Base-by-base conservation (phyloP, 2,329 filamentous ascomycete genomes). In the Trichoderma endophyticum region DNA sequence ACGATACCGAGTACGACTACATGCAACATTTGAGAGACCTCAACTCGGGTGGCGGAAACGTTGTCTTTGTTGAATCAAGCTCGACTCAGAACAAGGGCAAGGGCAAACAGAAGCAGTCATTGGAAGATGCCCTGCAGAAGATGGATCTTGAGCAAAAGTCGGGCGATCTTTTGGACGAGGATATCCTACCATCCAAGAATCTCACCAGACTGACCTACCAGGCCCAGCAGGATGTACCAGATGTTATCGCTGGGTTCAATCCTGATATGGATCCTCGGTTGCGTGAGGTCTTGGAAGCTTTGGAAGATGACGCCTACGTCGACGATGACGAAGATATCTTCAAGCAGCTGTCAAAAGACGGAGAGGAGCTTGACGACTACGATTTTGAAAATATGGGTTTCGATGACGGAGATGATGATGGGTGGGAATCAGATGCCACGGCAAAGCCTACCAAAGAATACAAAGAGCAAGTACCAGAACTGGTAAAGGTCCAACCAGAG, bases 1-100 rank as follows among this genome's bases (percentile, higher is more conserved):
- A 99, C 82, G 96, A 99, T 83, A 92, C 93, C 75, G 89, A 93
- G 79, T 99, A 99, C 83, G 96, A 99, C 82, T 99, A 99, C 84
- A 99, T 99, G 96, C 96, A 99, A 82, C 96, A 99, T 82, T 85
- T 99, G 87, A 92, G 94, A 70, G 96, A 98, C 77, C 84, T 99
- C n/a, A 91, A 91, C 71, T 82, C 85, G 57, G 93, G 89, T 28
- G 73, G 73, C 4, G 93, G 93, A 34, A 91, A 94, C 70, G 89
- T 92, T 34, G 90, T 95, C 62, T 98, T 97, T 79, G 88, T 99
- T 51, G 94, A 98, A 76, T 87, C 89, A n/a, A 87, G 88, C 67
- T 82, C 85, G 14, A 80, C 85, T n/a, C 87, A 87, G 70, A 88
- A 87, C 75, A 93, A 93, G 81, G 85, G 83, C 28, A 95, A 95